Evolutionary conservation across 805 yeast genomes (phyloP).

Genomic region (Clavispora santaluciae): DNA sequence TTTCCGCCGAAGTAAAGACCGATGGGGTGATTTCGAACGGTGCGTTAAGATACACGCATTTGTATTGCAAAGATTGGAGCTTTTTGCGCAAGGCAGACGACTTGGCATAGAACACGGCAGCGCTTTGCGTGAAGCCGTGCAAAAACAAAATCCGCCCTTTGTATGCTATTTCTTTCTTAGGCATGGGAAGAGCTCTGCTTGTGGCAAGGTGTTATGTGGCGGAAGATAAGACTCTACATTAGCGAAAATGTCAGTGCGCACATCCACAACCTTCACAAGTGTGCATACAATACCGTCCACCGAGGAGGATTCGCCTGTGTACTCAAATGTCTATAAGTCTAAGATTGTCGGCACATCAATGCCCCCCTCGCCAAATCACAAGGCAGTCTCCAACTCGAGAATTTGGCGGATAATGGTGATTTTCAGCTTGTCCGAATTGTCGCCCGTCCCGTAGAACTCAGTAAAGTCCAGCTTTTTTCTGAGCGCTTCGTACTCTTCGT

Average conservation of each 20-base stretch:
- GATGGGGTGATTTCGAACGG: conserved; percentile 62
- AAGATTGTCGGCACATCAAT: too few relatives aligned
- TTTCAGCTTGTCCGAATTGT: conserved; percentile 22
- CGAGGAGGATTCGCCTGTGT: too few relatives aligned
- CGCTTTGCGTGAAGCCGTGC: conserved; percentile 89
- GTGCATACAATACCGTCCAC: too few relatives aligned
- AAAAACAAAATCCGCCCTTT: conserved; percentile 67
- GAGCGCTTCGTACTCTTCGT: conserved; percentile 43
- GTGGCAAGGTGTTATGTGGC: too few relatives aligned
- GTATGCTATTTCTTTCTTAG: conserved; percentile 1
- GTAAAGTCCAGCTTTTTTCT: conserved; percentile 23
- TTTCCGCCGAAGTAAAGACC: conserved; percentile 70
- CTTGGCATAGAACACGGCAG: conserved; percentile 78
- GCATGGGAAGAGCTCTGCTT: neutral
- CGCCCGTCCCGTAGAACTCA: conserved; percentile 32
- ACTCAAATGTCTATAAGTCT: neutral
- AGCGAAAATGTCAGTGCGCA: too few relatives aligned
- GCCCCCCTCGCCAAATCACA: too few relatives aligned
- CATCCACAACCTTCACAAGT: too few relatives aligned
- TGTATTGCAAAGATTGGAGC: conserved; percentile 59
- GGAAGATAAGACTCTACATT: too few relatives aligned
- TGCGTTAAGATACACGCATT: conserved; percentile 73
- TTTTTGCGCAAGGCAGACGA: conserved; percentile 84
- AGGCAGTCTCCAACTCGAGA: conserved; percentile 40
- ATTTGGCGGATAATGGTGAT: conserved; percentile 54